Conservation (phyloP, 192 early-diverging fungal species). For the Piromyces sp. region DNA sequence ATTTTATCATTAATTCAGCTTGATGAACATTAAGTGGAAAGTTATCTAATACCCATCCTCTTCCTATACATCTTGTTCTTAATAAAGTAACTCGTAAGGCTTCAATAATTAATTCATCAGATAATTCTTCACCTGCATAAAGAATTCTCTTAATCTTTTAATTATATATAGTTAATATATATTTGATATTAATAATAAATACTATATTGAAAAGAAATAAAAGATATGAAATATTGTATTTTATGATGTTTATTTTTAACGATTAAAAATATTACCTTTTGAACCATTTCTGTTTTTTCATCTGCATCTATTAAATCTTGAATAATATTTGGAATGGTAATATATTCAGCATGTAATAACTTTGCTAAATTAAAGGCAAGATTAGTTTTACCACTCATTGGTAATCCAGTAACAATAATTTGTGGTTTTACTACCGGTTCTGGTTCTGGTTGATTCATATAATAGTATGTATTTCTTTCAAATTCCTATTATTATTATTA, state of each 20-base stretch:
- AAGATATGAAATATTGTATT: too few relatives aligned
- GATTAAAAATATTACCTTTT: not conserved
- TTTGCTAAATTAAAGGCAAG: not conserved
- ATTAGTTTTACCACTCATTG: not conserved
- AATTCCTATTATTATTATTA: not conserved
- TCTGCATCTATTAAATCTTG: not conserved
- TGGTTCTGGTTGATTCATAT: not conserved
- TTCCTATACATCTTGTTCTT: not conserved
- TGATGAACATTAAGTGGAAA: not conserved
- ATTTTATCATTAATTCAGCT: not conserved
- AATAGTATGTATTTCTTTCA: not conserved
- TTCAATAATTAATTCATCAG: not conserved
- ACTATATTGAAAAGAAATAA: too few relatives aligned
- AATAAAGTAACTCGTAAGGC: not conserved
- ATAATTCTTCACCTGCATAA: not conserved
- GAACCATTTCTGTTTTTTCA: not conserved
- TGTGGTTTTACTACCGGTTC: not conserved
- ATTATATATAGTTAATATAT: too few relatives aligned
- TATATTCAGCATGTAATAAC: not conserved
- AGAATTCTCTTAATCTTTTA: not conserved
- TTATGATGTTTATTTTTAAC: too few relatives aligned
- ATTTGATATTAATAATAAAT: too few relatives aligned
- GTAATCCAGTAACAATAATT: not conserved
- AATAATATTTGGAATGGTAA: not conserved
- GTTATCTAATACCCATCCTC: not conserved